Evolutionary conservation across 176 grass and related monocot species (phyloP), one percentile per base, ranked within the genome.

Genomic region (Oryza punctata): DNA sequence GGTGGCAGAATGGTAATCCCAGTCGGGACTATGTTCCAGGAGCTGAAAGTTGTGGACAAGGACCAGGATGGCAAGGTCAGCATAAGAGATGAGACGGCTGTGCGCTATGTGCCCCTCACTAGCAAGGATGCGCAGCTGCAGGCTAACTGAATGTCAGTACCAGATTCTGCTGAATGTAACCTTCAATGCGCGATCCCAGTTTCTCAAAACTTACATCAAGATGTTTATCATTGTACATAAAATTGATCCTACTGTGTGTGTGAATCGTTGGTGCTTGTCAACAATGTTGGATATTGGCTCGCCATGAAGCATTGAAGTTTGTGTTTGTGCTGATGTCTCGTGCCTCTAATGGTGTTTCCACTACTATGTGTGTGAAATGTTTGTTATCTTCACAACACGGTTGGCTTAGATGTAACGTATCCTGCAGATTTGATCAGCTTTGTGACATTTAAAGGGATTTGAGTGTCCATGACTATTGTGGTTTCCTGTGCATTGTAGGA

Each of bases 1-100:
- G 88, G 94, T 4, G 94, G 91, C 68, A 93, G 86, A 82, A 87
- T 91, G 94, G 94, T 96, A 52, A 96, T 96, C 57, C 94, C 94
- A 6, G 88, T 96, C 2, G 94, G 94, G 44, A 83, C 78, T 14
- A 41, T 81, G 16, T 87, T 89, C 67, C 94, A 96, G 89, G 94
- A 93, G 63, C 88, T 96, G 73, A 92, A 96, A 46, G 94, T 96
- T 37, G 80, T 96, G 10, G 94, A 93, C 78, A 96, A 96, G 86
- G 91, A 89, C 26, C 69, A 18, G 7, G 91, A 96, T 26, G 91
- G 91, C n/a, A 64, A 72, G 1, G 50, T 91, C 79, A 89, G 72
- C 67, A 41, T 89, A 32, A 92, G 63, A 60, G 82, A 89, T 7
- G 88, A 91, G 66, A 91, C 88, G 1, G 89, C 88, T 43, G 94